Evolutionary conservation across 352 stramenopile species (phyloP).

Genomic region (Phytophthora pistaciae): DNA sequence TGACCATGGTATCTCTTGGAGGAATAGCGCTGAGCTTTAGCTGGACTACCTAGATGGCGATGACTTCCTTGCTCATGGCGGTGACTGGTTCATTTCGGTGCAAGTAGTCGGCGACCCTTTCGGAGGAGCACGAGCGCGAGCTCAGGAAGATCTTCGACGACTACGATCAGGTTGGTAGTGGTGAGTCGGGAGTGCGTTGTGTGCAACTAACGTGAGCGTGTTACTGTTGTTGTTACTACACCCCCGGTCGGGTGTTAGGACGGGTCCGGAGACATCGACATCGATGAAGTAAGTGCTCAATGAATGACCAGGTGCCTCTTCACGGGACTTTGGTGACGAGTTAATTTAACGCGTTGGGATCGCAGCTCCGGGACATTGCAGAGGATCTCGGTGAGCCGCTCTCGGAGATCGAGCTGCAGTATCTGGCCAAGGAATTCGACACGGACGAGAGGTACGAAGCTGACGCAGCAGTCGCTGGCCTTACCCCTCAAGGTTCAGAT

Average conservation of each 20-base stretch:
- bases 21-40: not conserved
- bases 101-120: conserved; percentile 52
- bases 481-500: not conserved
- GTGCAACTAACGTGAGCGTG: not conserved
- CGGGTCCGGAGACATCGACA: conserved; percentile 73
- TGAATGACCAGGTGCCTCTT: not conserved
- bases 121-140: conserved; percentile 72
- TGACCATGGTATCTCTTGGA: not conserved
- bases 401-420: conserved; percentile 76
- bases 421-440: conserved; percentile 79
- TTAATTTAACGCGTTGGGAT: conserved; percentile 5
- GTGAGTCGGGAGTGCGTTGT: not conserved
- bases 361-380: conserved; percentile 72
- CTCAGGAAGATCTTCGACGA: conserved; percentile 84
- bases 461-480: not conserved
- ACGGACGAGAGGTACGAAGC: conserved; percentile 60
- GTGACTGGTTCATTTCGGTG: not conserved
- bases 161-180: conserved; percentile 61
- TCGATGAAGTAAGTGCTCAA: conserved; percentile 55
- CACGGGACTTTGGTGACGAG: not conserved
- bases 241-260: conserved; percentile 41
- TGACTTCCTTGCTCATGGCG: no score
- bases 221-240: not conserved
- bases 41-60: not conserved
- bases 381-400: conserved; percentile 80